phyloP scores from a whole-genome alignment of 192 early-diverging fungal species.

The Backusella westeae region DNA sequence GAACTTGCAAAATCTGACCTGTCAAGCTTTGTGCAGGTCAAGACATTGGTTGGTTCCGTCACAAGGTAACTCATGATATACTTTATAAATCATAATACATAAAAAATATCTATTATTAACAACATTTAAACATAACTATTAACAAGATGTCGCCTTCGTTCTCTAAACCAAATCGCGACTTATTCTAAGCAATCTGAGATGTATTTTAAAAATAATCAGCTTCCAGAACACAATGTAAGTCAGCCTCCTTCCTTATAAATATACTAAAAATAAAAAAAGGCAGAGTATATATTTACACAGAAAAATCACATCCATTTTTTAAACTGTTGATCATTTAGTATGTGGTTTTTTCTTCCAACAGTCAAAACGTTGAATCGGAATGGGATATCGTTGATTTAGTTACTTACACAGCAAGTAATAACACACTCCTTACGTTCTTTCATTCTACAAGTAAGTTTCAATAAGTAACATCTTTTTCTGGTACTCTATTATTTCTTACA shows the following conservation, averaged over 20 bases:
- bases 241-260: neutral
- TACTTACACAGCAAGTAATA: slow-evolving; percentile 16
- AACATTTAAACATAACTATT: neutral
- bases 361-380: neutral
- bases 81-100: neutral
- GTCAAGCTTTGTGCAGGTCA: slow-evolving; percentile 5
- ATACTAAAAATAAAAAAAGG: neutral
- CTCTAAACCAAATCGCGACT: neutral
- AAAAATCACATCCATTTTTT: neutral
- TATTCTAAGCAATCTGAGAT: neutral
- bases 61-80: slow-evolving; percentile 7
- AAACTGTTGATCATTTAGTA: neutral
- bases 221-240: neutral
- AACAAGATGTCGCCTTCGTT: neutral
- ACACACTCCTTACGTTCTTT: slow-evolving; percentile 21
- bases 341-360: neutral
- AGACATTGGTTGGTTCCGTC: slow-evolving; percentile 3
- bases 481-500: neutral
- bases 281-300: neutral
- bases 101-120: neutral
- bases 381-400: slow-evolving; percentile 22
- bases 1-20: slow-evolving; percentile 11
- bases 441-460: slow-evolving; percentile 1
- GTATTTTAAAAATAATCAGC: neutral
- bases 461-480: neutral